These are phyloP conservation scores for Chaetomidium leptoderma DNA, from an alignment of 495 filamentous ascomycete genomes.

Conservation along the genomic window DNA sequence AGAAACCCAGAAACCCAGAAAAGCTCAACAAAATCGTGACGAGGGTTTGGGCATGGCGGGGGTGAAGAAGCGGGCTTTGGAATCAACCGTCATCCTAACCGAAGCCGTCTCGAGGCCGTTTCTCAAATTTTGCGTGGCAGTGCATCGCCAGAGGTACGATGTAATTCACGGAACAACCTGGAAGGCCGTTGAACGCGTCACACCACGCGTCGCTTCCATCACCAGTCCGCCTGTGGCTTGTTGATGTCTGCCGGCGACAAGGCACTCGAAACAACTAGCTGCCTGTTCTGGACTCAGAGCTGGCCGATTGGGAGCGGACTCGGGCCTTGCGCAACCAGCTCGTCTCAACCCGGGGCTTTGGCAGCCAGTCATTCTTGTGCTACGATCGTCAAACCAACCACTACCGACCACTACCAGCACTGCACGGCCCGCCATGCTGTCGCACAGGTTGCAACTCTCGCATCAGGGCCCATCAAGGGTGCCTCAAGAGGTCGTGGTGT, in stretches of 20 bases:
- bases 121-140: neutral
- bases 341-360: constrained; percentile 5
- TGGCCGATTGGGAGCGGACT: neutral
- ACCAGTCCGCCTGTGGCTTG: neutral
- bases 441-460: too few relatives aligned
- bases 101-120: too few relatives aligned
- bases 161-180: neutral
- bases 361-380: constrained; percentile 6
- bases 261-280: neutral
- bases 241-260: neutral
- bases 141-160: neutral
- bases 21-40: too few relatives aligned
- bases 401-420: neutral
- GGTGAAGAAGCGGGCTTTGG: neutral
- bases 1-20: neutral
- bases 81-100: neutral
- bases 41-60: neutral
- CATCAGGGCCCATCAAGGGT: too few relatives aligned
- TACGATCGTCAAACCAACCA: constrained; percentile 3
- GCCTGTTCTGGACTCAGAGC: neutral
- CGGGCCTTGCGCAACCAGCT: neutral
- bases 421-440: neutral
- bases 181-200: neutral
- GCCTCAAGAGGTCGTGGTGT: neutral
- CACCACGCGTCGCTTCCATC: neutral